phyloP scores from a whole-genome alignment of 257 asterid genomes.

The Handroanthus guayacan region DNA sequence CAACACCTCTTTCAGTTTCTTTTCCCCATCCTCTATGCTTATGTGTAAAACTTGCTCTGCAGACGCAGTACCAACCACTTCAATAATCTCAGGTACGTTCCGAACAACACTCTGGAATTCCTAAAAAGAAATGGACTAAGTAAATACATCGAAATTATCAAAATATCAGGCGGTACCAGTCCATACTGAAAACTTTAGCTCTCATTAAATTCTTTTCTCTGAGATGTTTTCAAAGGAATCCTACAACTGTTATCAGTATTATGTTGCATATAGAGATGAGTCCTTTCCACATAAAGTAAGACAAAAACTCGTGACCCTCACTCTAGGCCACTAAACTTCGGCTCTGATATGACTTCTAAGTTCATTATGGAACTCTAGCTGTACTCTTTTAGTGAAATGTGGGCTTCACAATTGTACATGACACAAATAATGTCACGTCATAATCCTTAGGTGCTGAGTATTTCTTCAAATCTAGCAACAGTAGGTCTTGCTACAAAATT shows the following conservation, averaged over 20 bases:
- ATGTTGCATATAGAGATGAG: not conserved
- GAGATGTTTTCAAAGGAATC: not conserved
- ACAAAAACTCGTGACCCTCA: not conserved
- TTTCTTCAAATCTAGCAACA: not conserved
- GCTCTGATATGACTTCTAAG: not conserved
- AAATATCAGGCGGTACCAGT: not conserved
- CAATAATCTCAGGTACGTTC: conserved; percentile 69
- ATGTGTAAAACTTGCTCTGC: conserved; percentile 42
- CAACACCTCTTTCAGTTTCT: conserved; percentile 52
- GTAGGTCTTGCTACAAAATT: not conserved
- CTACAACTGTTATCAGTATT: not conserved
- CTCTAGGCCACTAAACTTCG: not conserved
- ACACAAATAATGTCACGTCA: not conserved
- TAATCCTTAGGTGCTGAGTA: not conserved
- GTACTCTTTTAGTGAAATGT: too few relatives aligned
- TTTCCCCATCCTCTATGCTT: conserved; percentile 44
- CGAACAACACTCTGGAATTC: conserved; percentile 59
- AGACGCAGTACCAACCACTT: conserved; percentile 55
- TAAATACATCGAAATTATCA: not conserved
- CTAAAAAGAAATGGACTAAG: conserved; percentile 33
- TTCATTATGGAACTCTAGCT: not conserved
- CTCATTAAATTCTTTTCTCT: not conserved
- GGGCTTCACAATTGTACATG: not conserved
- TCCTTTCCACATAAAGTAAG: not conserved
- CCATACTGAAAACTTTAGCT: not conserved